phyloP scores from a whole-genome alignment of 306 rosid genomes.

The Vicia sativa region DNA sequence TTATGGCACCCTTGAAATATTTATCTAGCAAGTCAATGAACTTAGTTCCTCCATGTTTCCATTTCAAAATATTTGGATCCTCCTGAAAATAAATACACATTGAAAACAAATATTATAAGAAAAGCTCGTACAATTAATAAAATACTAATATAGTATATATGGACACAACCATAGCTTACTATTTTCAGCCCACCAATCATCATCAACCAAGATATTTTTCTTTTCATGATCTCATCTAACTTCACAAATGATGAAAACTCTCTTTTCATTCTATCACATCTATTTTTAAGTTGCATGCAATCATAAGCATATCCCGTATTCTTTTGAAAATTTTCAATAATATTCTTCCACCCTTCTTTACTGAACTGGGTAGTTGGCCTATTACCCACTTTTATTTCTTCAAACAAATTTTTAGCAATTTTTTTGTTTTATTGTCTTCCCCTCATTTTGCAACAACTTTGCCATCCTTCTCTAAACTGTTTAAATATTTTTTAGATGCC shows the following conservation, averaged over 20 bases:
- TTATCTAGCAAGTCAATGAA: too few species aligned
- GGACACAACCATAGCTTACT: not conserved
- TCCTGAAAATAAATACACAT: too few species aligned
- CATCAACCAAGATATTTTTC: not conserved
- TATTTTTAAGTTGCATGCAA: not conserved
- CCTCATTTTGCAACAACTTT: not conserved
- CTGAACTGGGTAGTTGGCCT: not conserved
- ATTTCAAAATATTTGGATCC: too few species aligned
- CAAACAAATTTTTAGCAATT: not conserved
- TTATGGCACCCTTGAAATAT: too few species aligned
- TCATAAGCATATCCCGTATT: not conserved
- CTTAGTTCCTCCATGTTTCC: too few species aligned
- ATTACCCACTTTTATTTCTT: not conserved
- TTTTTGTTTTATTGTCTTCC: not conserved
- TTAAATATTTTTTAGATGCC: not conserved
- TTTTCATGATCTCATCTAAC: not conserved
- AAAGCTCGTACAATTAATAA: too few species aligned
- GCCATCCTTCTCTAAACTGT: not conserved
- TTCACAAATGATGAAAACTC: not conserved
- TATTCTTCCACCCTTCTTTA: not conserved
- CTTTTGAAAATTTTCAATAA: too few species aligned
- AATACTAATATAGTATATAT: too few species aligned
- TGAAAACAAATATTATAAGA: too few species aligned
- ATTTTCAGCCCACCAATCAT: not conserved
- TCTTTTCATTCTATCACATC: not conserved